Conservation (phyloP, 768 basidiomycete species). For the Baorangia bicolor region DNA sequence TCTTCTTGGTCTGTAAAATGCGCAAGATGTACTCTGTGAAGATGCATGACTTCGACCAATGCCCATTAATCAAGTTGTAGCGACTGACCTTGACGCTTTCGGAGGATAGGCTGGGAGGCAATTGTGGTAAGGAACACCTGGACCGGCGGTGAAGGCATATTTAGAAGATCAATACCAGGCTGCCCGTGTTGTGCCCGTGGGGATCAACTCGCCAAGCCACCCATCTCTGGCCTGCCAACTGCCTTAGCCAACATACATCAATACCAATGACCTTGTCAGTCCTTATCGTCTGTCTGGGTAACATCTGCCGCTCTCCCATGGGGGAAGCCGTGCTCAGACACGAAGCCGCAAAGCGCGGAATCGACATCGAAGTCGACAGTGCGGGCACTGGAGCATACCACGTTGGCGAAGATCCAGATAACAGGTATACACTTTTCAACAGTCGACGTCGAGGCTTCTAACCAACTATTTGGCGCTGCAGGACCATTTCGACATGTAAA, state of each 20-base stretch:
- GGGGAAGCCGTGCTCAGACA: slow-evolving; percentile 84
- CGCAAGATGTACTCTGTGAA: slow-evolving; percentile 73
- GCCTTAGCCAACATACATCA: background rate
- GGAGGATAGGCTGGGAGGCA: slow-evolving; percentile 71
- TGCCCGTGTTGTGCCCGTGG: no score
- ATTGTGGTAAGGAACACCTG: slow-evolving; percentile 85
- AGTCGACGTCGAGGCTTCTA: background rate
- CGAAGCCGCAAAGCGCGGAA: slow-evolving; percentile 60
- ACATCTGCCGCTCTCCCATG: slow-evolving; percentile 90
- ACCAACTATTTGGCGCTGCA: slow-evolving; percentile 24
- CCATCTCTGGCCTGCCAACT: background rate
- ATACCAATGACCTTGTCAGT: slow-evolving; percentile 45
- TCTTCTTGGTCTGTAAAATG: slow-evolving; percentile 83
- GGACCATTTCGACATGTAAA: slow-evolving; percentile 68
- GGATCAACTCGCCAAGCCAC: background rate
- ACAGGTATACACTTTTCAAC: slow-evolving; percentile 48
- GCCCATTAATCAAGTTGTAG: background rate
- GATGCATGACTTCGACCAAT: background rate
- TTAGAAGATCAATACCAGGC: slow-evolving; percentile 1
- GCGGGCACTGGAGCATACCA: slow-evolving; percentile 88
- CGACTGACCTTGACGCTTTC: slow-evolving; percentile 71
- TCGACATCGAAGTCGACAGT: slow-evolving; percentile 74
- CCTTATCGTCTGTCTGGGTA: slow-evolving; percentile 78
- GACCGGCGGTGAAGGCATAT: slow-evolving; percentile 81
- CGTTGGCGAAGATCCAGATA: slow-evolving; percentile 78